Conservation (phyloP, 345 rosid genomes). For the Angophora floribunda region DNA sequence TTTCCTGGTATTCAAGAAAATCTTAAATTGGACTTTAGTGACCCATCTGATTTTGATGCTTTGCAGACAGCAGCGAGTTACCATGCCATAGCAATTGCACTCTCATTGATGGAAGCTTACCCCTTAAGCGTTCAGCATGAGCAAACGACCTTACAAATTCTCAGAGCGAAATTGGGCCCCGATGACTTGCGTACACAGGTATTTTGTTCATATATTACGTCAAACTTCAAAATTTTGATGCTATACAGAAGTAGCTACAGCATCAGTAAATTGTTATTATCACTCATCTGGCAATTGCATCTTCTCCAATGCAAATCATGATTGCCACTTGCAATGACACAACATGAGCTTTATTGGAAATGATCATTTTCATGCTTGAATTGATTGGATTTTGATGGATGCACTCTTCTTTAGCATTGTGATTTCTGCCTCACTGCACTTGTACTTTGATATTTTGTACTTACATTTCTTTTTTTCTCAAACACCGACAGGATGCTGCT, state of each 20-base stretch:
- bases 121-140: conserved; percentile 98
- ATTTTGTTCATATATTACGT: not conserved
- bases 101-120: conserved; percentile 97
- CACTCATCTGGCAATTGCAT: not conserved
- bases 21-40: not conserved
- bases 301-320: not conserved
- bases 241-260: not conserved
- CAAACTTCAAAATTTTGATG: not conserved
- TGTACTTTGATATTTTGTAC: not conserved
- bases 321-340: not conserved
- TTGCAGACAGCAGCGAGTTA: conserved; percentile 97
- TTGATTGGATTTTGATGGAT: not conserved
- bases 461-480: not conserved
- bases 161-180: conserved; percentile 89
- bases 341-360: not conserved
- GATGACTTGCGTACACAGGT: conserved; percentile 99
- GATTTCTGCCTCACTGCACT: not conserved
- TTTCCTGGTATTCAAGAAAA: not conserved
- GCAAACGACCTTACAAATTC: conserved; percentile 92
- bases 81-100: conserved; percentile 99
- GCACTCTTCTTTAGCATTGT: not conserved
- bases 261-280: not conserved
- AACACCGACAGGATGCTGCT: conserved; percentile 81
- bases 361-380: not conserved
- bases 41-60: conserved; percentile 6